These are phyloP conservation scores for Mitragyna speciosa DNA, from an alignment of 257 asterid genomes.

Conservation along the genomic window DNA sequence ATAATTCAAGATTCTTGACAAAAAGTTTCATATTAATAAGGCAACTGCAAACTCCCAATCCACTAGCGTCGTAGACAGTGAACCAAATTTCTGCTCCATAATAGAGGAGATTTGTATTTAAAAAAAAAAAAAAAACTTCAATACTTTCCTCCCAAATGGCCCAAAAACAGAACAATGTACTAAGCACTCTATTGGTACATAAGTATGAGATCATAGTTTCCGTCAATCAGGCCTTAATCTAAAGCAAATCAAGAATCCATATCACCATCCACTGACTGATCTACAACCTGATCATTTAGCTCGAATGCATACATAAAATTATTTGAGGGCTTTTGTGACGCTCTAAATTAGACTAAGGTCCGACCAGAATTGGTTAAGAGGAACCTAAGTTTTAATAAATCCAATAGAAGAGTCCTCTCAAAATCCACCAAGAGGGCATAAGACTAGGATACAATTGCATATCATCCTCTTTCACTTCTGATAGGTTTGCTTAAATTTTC, in stretches of 20 bases:
- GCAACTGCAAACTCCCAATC: not conserved
- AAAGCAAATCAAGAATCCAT: not conserved
- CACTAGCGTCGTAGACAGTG: slow-evolving; percentile 7
- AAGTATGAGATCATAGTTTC: not conserved
- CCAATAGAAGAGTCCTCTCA: too few species aligned
- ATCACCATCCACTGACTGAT: slow-evolving; percentile 5
- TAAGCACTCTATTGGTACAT: not conserved
- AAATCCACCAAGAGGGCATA: not conserved
- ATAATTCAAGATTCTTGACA: slow-evolving; percentile 13
- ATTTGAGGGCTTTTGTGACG: not conserved
- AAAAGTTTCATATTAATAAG: not conserved
- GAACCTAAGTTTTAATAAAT: too few species aligned
- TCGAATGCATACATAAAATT: not conserved
- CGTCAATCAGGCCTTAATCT: not conserved
- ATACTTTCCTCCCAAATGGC: too few species aligned
- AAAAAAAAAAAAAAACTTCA: too few species aligned
- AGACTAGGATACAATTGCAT: not conserved
- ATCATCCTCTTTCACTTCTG: not conserved
- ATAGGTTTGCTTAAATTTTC: not conserved
- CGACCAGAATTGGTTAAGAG: too few species aligned
- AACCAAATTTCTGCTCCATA: not conserved
- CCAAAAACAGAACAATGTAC: not conserved
- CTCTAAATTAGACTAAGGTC: not conserved
- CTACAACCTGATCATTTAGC: not conserved
- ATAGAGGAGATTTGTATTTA: not conserved